A percentile compares a stretch with the other conserved stretches of the same genome.
phyloP scores from a whole-genome alignment of 371 early-diverging fungal species.

The Lichtheimia corymbifera region DNA sequence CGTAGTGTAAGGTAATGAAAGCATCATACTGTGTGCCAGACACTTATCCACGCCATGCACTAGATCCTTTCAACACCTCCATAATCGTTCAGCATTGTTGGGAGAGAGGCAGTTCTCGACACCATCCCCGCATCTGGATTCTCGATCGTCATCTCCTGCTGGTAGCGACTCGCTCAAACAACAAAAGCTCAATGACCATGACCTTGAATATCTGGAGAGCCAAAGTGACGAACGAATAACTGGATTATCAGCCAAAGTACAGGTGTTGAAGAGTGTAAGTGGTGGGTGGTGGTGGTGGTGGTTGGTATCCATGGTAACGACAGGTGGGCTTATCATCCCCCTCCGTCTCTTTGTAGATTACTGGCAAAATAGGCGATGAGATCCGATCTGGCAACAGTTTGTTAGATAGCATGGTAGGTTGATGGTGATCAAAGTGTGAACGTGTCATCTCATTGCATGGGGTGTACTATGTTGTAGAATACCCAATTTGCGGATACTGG shows the following conservation, averaged over 20 bases:
- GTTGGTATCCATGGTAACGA: background rate
- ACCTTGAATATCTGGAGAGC: conserved; percentile 49
- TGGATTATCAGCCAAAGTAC: conserved; percentile 51
- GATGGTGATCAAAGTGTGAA: background rate
- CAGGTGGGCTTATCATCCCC: background rate
- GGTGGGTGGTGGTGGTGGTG: background rate
- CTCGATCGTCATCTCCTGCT: conserved; percentile 22
- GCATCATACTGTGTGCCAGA: background rate
- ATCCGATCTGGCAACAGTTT: conserved; percentile 49
- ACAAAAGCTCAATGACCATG: conserved; percentile 45
- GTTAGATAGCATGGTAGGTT: conserved; percentile 45
- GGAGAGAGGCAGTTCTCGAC: conserved; percentile 25
- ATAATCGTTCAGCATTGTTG: conserved; percentile 43
- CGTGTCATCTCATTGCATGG: background rate
- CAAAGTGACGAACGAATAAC: conserved; percentile 51
- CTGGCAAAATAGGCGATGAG: conserved; percentile 54
- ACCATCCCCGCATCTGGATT: conserved; percentile 23
- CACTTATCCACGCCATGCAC: background rate
- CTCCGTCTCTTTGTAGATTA: conserved; percentile 30
- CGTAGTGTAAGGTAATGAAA: conserved; percentile 19
- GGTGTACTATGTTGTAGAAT: conserved; percentile 26
- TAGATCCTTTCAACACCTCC: conserved; percentile 50
- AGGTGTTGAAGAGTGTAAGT: conserved; percentile 46
- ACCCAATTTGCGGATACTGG: conserved; percentile 53
- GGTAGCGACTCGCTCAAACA: conserved; percentile 17